Conservation (phyloP, 1,284 basidiomycete species). For the Cryptococcus sp. region DNA sequence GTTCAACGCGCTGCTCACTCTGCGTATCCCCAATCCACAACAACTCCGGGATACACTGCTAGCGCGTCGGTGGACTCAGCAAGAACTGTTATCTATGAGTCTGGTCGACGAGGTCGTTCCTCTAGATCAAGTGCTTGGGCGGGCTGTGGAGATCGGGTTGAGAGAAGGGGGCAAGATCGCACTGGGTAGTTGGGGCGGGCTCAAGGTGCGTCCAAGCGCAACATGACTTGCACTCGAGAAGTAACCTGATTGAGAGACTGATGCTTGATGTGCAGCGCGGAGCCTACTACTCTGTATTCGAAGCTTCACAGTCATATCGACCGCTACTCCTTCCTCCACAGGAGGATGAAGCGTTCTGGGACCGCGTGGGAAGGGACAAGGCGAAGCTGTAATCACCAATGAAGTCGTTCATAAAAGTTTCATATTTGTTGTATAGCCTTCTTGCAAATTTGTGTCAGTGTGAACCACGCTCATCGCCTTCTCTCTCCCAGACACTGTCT, state of each 20-base stretch:
- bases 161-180: constrained; percentile 52
- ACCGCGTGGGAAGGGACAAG: constrained; percentile 26
- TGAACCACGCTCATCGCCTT: too few relatives aligned
- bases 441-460: too few relatives aligned
- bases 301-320: constrained; percentile 44
- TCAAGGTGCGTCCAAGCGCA: constrained; percentile 54
- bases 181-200: constrained; percentile 57
- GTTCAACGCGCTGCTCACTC: constrained; percentile 66
- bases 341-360: constrained; percentile 37
- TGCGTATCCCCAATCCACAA: constrained; percentile 66
- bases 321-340: constrained; percentile 22
- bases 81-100: constrained; percentile 67
- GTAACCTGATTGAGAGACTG: background rate
- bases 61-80: constrained; percentile 76
- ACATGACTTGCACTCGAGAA: too few relatives aligned
- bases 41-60: constrained; percentile 74
- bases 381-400: constrained; percentile 32
- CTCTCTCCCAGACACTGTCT: too few relatives aligned
- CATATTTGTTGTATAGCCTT: too few relatives aligned
- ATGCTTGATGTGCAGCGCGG: constrained; percentile 49
- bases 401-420: too few relatives aligned
- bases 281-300: constrained; percentile 53
- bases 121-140: constrained; percentile 60
- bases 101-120: constrained; percentile 72
- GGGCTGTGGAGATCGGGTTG: constrained; percentile 52